These are phyloP conservation scores for Hypoxylon sp. DNA, from an alignment of 2,329 filamentous ascomycete genomes.

Conservation along the genomic window DNA sequence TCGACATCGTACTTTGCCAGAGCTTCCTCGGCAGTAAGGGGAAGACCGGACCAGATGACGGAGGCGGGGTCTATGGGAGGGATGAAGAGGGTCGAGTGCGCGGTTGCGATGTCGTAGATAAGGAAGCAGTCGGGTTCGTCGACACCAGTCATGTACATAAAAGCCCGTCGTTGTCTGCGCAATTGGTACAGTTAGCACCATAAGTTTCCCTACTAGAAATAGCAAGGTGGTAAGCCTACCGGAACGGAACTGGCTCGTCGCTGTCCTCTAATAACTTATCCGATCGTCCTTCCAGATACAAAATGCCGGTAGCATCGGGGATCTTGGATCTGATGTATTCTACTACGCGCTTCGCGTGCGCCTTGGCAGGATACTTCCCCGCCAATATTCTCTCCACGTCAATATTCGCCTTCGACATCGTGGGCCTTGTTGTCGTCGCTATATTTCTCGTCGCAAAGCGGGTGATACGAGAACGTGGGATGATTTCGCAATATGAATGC, in stretches of 20 bases:
- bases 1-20: conserved; percentile 85
- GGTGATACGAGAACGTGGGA: conserved; percentile 35
- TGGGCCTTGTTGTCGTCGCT: conserved; percentile 28
- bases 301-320: conserved; percentile 76
- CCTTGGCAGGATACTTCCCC: conserved; percentile 85
- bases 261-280: conserved; percentile 90
- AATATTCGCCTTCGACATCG: conserved; percentile 54
- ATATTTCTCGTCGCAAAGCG: conserved; percentile 33
- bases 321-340: conserved; percentile 79
- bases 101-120: conserved; percentile 82
- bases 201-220: background rate
- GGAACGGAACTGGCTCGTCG: conserved; percentile 85
- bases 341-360: conserved; percentile 86
- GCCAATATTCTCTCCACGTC: conserved; percentile 68
- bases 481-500: conserved; percentile 36
- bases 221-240: conserved; percentile 63
- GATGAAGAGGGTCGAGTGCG: conserved; percentile 88
- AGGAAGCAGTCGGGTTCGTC: conserved; percentile 82
- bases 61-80: conserved; percentile 89
- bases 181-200: conserved; percentile 20
- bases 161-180: conserved; percentile 85
- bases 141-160: conserved; percentile 95
- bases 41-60: conserved; percentile 94
- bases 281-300: conserved; percentile 91
- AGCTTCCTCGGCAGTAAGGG: conserved; percentile 82